Conservation (phyloP, 2,329 filamentous ascomycete genomes). For the Epichloe amarillans region DNA sequence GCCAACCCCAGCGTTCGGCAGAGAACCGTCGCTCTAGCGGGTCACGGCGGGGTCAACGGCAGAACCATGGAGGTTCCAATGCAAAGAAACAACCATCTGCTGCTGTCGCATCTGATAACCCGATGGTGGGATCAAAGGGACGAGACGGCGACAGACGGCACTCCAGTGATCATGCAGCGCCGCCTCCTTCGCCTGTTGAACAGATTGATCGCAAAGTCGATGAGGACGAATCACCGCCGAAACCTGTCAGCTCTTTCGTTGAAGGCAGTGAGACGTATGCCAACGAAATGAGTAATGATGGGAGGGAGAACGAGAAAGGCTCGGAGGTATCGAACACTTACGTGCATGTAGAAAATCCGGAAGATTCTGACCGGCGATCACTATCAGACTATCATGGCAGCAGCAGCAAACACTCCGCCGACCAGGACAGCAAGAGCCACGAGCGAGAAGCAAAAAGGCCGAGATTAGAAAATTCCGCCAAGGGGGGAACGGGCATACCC, state of each 20-base stretch:
- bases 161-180: background rate
- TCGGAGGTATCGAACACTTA: background rate
- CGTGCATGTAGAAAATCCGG: background rate
- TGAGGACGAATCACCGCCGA: background rate
- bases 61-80: background rate
- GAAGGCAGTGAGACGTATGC: background rate
- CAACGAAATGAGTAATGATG: background rate
- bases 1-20: background rate
- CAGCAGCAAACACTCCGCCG: background rate
- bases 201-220: background rate
- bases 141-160: background rate
- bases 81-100: background rate
- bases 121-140: background rate
- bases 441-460: background rate
- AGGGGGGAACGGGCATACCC: slow-evolving; percentile 14
- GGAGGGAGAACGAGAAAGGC: background rate
- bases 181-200: background rate
- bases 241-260: background rate
- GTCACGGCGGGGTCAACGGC: slow-evolving; percentile 1
- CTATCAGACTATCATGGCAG: background rate
- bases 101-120: background rate
- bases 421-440: background rate
- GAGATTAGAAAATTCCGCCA: background rate
- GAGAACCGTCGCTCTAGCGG: slow-evolving; percentile 2
- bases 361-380: background rate